A percentile compares a stretch with the other conserved stretches of the same genome.
Conservation (phyloP, 768 basidiomycete genomes). For the Pleurotus pulmonarius region DNA sequence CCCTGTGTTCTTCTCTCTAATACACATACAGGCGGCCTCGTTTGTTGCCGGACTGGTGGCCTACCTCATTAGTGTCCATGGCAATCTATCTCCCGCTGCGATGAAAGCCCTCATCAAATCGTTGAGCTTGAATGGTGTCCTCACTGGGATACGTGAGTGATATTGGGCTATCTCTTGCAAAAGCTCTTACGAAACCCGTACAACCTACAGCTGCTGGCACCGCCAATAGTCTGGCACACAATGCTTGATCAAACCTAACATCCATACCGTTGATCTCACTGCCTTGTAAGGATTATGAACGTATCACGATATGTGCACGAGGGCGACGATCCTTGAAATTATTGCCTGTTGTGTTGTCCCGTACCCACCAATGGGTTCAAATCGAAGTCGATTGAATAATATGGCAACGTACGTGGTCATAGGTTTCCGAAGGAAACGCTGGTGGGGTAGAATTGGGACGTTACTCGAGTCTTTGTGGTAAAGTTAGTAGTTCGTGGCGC, state of each 20-base stretch:
- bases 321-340: too few relatives aligned
- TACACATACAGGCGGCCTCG: slow-evolving; percentile 26
- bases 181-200: neutral
- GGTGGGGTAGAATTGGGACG: too few relatives aligned
- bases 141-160: slow-evolving; percentile 27
- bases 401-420: too few relatives aligned
- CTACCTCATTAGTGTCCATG: slow-evolving; percentile 27
- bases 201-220: slow-evolving; percentile 19
- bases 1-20: neutral
- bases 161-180: neutral
- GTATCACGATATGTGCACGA: too few relatives aligned
- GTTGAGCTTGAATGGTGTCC: slow-evolving; percentile 23
- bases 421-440: too few relatives aligned
- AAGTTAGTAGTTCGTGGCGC: too few relatives aligned
- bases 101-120: slow-evolving; percentile 23
- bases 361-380: too few relatives aligned
- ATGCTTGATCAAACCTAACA: slow-evolving; percentile 3
- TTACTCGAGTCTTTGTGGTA: too few relatives aligned
- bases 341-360: too few relatives aligned
- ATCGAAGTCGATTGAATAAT: too few relatives aligned
- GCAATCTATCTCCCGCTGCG: slow-evolving; percentile 25
- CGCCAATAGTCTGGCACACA: slow-evolving; percentile 24
- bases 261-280: too few relatives aligned
- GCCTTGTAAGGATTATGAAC: too few relatives aligned
- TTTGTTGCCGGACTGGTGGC: slow-evolving; percentile 39